phyloP scores from a whole-genome alignment of 2,329 filamentous ascomycete genomes.

The Bimuria novae-zelandiae region DNA sequence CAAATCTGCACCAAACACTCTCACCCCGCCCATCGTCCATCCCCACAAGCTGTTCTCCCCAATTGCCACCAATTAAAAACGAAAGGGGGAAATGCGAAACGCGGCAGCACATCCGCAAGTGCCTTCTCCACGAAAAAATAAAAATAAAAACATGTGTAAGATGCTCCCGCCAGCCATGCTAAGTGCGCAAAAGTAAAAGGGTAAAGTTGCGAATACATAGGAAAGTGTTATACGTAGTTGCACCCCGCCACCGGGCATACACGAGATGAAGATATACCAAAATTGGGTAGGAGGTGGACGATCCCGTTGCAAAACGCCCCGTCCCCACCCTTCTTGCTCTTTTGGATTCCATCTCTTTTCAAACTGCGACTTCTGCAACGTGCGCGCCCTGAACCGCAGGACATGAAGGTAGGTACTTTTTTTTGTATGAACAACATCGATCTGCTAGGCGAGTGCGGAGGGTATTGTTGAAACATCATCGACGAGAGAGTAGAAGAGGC shows the following conservation, averaged over 20 bases:
- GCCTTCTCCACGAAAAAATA: too few species aligned
- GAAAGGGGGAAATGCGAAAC: neutral
- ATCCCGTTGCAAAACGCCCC: conserved; percentile 21
- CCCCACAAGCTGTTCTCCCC: conserved; percentile 7
- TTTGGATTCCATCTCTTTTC: conserved; percentile 18
- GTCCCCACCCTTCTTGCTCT: conserved; percentile 15
- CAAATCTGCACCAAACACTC: neutral
- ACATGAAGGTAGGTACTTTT: conserved; percentile 21
- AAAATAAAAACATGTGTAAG: too few species aligned
- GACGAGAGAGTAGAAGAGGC: neutral
- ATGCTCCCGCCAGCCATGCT: conserved; percentile 38
- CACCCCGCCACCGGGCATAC: conserved; percentile 15
- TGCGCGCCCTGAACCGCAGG: neutral
- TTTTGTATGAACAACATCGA: conserved; percentile 24
- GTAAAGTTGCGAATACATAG: conserved; percentile 33
- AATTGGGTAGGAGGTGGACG: conserved; percentile 32
- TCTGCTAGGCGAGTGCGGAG: conserved; percentile 17
- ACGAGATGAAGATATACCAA: conserved; percentile 29
- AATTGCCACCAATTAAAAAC: neutral
- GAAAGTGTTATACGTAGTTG: conserved; percentile 30
- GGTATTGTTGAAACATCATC: conserved; percentile 10
- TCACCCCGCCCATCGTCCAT: conserved; percentile 1
- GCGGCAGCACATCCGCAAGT: too few species aligned
- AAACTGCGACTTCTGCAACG: conserved; percentile 3
- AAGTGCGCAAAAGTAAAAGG: too few species aligned